Evolutionary conservation across 371 early-diverging fungal species (phyloP), one percentile per base, ranked within the genome.

Genomic region (Mortierella sp.): DNA sequence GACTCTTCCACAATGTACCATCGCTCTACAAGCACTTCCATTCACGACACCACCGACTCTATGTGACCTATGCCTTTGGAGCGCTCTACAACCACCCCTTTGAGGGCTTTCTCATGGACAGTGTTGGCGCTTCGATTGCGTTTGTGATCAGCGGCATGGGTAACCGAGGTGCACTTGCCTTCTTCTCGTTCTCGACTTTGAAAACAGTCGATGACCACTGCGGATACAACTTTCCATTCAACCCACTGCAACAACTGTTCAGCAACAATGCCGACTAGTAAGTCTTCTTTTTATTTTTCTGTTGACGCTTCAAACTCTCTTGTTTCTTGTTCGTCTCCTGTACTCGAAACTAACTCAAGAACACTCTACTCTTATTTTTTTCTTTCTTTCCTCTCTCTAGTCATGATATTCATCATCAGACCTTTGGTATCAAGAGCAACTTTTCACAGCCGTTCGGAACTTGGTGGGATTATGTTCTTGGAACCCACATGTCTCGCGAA

Each of bases 161-260:
- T 53, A 90, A 92, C 43, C 82, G 85, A 68, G 87, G 91, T 51
- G 84, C 86, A 11, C 85, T 89, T 57, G 55, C 88, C 25, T 92
- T 94, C 74, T 94, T 90, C 80, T 85, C 87, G 15, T 86, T 94
- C 75, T 89, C 92, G 1, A 92, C 93, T 43, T 70, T 94, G 58
- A 94, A 94, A 81, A 94, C 94, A 61, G 88, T 92, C 1, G 93
- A 93, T 62, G 94, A 94, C 69, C 94, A 94, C 82, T 91, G 92
- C 72, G 94, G 94, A 28, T 94, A 93, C 81, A 84, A 86, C 21
- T 83, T 92, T 69, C 92, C 94, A 16, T 93, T 89, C 87, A 88
- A 91, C 67, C 92, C 94, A 23, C 81, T 91, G 48, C 87, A 89
- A 63, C 77, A 74, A 15, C 59, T 89, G 19, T 92, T 92, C 80